Evolutionary conservation across 352 stramenopile species (phyloP).

Genomic region (Phytophthora aleatoria): DNA sequence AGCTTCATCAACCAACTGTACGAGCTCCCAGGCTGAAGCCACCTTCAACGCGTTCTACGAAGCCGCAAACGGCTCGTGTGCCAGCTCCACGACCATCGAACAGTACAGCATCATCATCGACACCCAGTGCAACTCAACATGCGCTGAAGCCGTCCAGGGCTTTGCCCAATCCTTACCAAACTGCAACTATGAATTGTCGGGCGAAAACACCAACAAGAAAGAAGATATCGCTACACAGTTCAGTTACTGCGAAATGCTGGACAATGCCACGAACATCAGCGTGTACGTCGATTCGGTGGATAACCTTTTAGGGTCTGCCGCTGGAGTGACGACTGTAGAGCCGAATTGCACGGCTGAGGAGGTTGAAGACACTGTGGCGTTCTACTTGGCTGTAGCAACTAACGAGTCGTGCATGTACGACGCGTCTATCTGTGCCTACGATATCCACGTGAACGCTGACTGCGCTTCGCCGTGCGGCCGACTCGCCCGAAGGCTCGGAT

Average conservation of each 20-base stretch:
- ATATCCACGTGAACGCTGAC: conserved; percentile 16
- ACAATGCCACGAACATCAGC: conserved; percentile 19
- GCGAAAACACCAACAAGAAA: conserved; percentile 42
- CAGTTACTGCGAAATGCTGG: conserved; percentile 16
- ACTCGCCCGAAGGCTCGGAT: conserved; percentile 8
- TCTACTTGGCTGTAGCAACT: conserved; percentile 12
- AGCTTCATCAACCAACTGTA: conserved; percentile 28
- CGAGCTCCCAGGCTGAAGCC: conserved; percentile 8
- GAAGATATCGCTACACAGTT: conserved; percentile 19
- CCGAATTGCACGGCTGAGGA: conserved; percentile 21
- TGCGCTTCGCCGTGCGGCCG: conserved; percentile 8
- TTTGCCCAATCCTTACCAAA: conserved; percentile 31
- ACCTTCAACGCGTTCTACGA: conserved; percentile 21
- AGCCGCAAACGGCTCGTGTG: conserved; percentile 13
- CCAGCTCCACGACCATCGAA: conserved; percentile 24
- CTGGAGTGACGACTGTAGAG: conserved; percentile 1
- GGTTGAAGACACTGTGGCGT: conserved; percentile 12
- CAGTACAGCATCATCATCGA: conserved; percentile 36
- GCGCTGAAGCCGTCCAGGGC: conserved; percentile 19
- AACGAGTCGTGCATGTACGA: conserved; percentile 21
- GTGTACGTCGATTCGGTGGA: conserved; percentile 14
- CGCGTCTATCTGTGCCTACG: conserved; percentile 18
- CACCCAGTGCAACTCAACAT: conserved; percentile 36
- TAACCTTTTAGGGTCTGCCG: conserved; percentile 9
- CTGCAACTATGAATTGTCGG: conserved; percentile 31